Base-by-base conservation (phyloP, 2,329 filamentous ascomycete species). In the Diaporthe sp. region DNA sequence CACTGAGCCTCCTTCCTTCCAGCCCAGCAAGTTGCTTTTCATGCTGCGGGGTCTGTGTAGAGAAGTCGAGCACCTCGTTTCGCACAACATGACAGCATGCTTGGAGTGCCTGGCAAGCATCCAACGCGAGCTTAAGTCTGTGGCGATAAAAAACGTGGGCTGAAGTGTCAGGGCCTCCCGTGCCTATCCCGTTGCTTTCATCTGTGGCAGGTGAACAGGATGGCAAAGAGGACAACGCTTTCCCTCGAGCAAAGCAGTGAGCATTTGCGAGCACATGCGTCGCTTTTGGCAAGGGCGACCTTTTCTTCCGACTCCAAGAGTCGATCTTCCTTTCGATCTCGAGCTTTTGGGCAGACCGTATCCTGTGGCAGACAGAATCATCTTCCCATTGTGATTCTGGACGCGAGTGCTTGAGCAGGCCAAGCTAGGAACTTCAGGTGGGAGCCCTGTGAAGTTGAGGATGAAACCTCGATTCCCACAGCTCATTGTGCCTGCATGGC, bases 21-120 rank as follows among this genome's bases (percentile, higher is more conserved):
- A 81, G 82, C 82, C 84, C 63, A 68, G 73, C 70, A 74, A 49
- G 42, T 34, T 42, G 22, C 34, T 37, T 51, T 47, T 63, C 37
- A 60, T 74, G 61, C 75, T 75, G 70, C 57, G 20, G 63, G 15
- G 61, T 70, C 47, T 73, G 73, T 53, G 51, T 25, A 47, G 70
- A 70, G 87, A 89, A 91, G 91, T 93, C 81, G 91, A 93, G 90
- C 86, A 82, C 84, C 86, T 89, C 86, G 84, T 83, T 83, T 89
- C 88, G 85, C 85, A 87, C 86, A 83, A 87, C 86, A 83, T 82
- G 81, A 73, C 75, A 71, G 83, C 83, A 80, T 81, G 82, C 83
- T 81, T 79, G 79, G 84, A 84, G 84, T 82, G 88, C 88, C 88
- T 90, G 88, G 87, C 88, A 89, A 90, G 88, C 89, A 85, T 82